These are phyloP conservation scores for Hemisphaericaspora nanyangensis DNA, from an alignment of 805 yeast genomes.

Conservation along the genomic window DNA sequence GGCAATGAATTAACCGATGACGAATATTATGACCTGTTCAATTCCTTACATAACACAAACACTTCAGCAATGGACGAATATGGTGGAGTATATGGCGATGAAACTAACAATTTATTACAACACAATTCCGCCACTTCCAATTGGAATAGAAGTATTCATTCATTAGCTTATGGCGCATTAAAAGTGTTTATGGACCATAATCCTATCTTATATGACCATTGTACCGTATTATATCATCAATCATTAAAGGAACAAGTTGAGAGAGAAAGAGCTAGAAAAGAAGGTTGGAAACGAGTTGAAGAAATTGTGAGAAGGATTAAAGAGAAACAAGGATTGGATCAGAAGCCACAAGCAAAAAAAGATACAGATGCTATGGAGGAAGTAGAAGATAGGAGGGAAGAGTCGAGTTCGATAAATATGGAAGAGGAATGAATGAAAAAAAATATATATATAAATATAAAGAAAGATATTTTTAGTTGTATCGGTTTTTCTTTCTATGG, in stretches of 20 bases:
- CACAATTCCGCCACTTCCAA: slow-evolving; percentile 52
- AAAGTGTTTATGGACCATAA: slow-evolving; percentile 91
- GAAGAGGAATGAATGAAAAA: neutral
- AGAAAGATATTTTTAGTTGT: no score
- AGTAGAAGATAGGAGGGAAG: neutral
- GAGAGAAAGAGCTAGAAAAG: slow-evolving; percentile 56
- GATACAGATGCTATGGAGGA: neutral
- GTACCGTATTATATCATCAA: slow-evolving; percentile 82
- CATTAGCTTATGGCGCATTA: slow-evolving; percentile 85
- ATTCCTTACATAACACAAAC: slow-evolving; percentile 22
- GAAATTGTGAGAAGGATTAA: slow-evolving; percentile 44
- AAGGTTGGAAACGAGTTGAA: slow-evolving; percentile 70
- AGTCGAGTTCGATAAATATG: neutral
- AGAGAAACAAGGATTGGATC: slow-evolving; percentile 9
- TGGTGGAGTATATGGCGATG: slow-evolving; percentile 26
- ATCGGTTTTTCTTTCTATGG: no score
- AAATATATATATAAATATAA: no score
- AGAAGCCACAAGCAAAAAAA: slow-evolving; percentile 2
- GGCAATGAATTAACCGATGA: slow-evolving; percentile 39
- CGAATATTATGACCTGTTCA: slow-evolving; percentile 41
- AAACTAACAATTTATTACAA: slow-evolving; percentile 30
- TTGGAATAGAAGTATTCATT: slow-evolving; percentile 93
- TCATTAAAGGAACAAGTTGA: slow-evolving; percentile 69
- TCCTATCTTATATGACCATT: slow-evolving; percentile 86
- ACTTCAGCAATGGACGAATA: slow-evolving; percentile 10